Percentiles rank a stretch among this genome's conserved stretches.
These are phyloP conservation scores for Colletotrichum lupini DNA, from an alignment of 2,329 filamentous ascomycete species.

Conservation along the genomic window DNA sequence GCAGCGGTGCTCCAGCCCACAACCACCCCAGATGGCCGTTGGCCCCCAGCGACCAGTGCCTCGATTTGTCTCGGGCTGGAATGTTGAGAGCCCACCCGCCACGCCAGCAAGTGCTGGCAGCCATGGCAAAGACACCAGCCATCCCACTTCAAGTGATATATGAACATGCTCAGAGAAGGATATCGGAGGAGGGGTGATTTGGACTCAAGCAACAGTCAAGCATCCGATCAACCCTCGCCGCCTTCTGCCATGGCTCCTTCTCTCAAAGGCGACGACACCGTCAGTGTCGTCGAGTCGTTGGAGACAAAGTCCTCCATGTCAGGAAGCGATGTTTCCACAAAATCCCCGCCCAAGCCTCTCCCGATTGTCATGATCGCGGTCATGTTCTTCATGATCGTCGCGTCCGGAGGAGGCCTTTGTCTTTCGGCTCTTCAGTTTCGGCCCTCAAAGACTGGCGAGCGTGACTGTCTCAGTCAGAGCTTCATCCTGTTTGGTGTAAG, in stretches of 20 bases:
- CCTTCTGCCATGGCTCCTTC: constrained; percentile 21
- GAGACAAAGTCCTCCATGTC: constrained; percentile 36
- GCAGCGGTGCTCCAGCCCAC: not conserved
- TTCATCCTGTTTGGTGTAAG: constrained; percentile 36
- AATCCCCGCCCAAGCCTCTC: constrained; percentile 32
- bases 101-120: constrained; percentile 18
- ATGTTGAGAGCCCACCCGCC: constrained; percentile 25
- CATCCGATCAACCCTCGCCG: not conserved
- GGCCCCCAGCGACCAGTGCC: not conserved
- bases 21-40: not conserved
- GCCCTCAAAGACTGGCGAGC: constrained; percentile 17
- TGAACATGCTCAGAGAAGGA: not conserved
- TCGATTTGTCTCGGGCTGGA: constrained; percentile 8
- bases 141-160: constrained; percentile 15
- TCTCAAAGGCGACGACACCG: constrained; percentile 25
- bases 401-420: constrained; percentile 31
- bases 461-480: constrained; percentile 35
- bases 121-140: constrained; percentile 14
- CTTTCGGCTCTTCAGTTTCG: constrained; percentile 35
- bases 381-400: constrained; percentile 31
- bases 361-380: constrained; percentile 23
- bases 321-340: constrained; percentile 33
- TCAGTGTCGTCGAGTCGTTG: constrained; percentile 35
- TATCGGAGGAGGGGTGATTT: not conserved
- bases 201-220: not conserved